Base-by-base conservation (phyloP, 2,329 filamentous ascomycete genomes). In the Fusarium graminum region DNA sequence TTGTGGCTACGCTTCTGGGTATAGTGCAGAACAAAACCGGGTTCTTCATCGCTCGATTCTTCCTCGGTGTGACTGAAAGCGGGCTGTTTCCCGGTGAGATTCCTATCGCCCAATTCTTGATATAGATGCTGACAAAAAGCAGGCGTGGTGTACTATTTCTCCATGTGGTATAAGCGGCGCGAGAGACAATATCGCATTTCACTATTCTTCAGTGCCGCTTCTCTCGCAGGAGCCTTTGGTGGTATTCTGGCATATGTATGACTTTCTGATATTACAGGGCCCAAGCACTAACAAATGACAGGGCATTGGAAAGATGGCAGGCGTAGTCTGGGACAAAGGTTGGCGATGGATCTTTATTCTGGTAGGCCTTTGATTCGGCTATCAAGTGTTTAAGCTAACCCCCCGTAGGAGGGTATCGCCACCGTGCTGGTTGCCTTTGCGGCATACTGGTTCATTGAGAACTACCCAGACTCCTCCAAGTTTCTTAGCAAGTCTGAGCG, bases 261-360 rank as follows among this genome's bases (percentile, higher is more conserved):
- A 70, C 1, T 6, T 2, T 2, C 4, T 0, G 4, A 6, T 6
- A 10, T 1, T 0, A 1, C 0, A 0, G 2, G 7, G 1, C 1
- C 56, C 11, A 52, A 1, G 1, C 6, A 7, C 65, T 72, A 10
- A 72, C 8, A 4, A 0, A 6, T 0, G 2, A 0, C 19, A 84
- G 81, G 85, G 83, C 0, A 87, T 87, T 52, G 83, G 83, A 0
- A 81, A 82, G 36, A 85, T 87, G 82, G 73, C 73, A 4, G 85
- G 83, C 0, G 74, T 85, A 0, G 83, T 85, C 0, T 86, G 83
- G 79, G 70, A 75, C 0, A 81, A 82, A 22, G 84, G 85, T 0
- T 87, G 84, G 85, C 78, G 80, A 3, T 87, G 85, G 86, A 88
- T 88, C 26, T 88, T 88, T 51, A 87, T 88, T 22, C 74, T 88